Evolutionary conservation across 352 stramenopile genomes (phyloP).

Genomic region (Ophiocytium majus): DNA sequence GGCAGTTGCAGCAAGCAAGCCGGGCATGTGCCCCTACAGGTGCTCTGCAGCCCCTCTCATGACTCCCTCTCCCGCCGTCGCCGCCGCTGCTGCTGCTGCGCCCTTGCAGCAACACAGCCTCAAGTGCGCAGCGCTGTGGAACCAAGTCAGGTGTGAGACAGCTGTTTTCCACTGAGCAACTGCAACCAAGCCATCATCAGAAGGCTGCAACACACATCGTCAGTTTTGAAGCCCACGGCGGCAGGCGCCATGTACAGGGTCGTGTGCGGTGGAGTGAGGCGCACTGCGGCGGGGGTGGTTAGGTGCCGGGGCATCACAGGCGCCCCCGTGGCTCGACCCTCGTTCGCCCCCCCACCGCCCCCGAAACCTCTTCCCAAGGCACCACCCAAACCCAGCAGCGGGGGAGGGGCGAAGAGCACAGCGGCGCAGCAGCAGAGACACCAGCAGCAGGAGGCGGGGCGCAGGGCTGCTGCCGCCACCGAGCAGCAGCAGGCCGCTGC

Average conservation of each 20-base stretch:
- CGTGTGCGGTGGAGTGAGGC: neutral
- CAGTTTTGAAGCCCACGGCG: no score
- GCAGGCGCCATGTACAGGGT: neutral
- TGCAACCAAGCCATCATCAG: no score
- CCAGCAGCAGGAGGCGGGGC: neutral
- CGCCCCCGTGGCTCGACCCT: neutral
- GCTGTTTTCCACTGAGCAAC: no score
- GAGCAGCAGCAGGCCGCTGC: neutral
- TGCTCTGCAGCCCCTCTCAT: no score
- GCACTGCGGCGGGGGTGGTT: no score
- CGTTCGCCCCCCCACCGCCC: no score
- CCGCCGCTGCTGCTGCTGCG: constrained; percentile 27
- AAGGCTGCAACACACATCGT: no score
- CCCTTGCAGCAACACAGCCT: constrained; percentile 24
- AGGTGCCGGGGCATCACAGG: no score
- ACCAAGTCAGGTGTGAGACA: no score
- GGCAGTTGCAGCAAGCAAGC: no score
- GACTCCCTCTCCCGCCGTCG: no score
- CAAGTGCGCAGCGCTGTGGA: neutral
- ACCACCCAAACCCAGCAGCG: neutral
- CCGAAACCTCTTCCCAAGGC: neutral
- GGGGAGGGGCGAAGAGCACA: neutral
- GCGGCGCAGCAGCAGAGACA: neutral
- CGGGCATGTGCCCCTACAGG: no score
- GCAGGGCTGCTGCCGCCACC: neutral